Base-by-base conservation (phyloP, 2,329 filamentous ascomycete genomes). In the Trichothecium roseum region DNA sequence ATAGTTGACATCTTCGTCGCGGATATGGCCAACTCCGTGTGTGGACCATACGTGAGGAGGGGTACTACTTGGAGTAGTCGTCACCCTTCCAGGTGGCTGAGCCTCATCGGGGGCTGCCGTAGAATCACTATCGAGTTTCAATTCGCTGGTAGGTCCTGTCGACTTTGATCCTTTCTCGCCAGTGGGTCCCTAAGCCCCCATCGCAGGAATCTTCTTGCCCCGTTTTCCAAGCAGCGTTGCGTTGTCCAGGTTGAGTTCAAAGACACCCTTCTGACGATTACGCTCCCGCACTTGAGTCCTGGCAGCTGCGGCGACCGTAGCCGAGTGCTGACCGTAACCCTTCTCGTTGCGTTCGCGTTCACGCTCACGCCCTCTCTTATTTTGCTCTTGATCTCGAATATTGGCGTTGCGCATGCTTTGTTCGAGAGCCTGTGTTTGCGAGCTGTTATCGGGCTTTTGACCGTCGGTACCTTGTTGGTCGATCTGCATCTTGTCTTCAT, bases 231-330 rank as follows among this genome's bases (percentile, higher is more conserved):
- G 66, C 35, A 98, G 61, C 2, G 88, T 96, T 1, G 91, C 84
- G 37, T 91, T 91, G 45, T 94, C 86, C 27, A 98, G 64, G 52
- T 78, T 95, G 32, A 98, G 72, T 59, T 98, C 91, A 46, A 98
- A 98, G 0, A 83, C 78, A 22, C 85, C 87, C 57, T 81, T 84
- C 46, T 83, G 77, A 42, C 69, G 72, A 38, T 76, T 72, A 22
- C 74, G 68, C 30, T 80, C 76, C 28, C 68, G 63, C 5, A 91
- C 85, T 51, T 86, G 85, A 50, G 84, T 78, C 48, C 82, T 81
- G 4, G 86, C 88, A 0, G 88, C 87, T 0, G 84, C 81, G 0
- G 88, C 84, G 0, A 95, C 83, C 1, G 81, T 69, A 1, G 88
- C 75, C 36, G 83, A 89, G 52, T 95, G 89, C 53, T 94, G 87